Base-by-base conservation (phyloP, 345 rosid genomes). In the Adansonia digitata region DNA sequence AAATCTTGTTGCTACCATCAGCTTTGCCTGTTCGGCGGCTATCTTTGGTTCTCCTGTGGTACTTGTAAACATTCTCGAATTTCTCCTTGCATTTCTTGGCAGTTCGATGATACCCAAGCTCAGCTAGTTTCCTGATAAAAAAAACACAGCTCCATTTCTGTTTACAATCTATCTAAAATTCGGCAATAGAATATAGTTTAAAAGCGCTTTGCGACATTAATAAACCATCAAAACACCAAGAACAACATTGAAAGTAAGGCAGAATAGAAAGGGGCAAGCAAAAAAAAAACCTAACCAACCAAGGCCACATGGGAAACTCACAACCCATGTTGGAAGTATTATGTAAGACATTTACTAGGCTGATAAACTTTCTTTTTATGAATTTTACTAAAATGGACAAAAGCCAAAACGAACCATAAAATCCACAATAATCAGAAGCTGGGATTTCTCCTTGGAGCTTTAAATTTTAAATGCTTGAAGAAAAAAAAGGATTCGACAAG, bases 1-100 rank as follows among this genome's bases (percentile, higher is more conserved):
- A 87, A 27, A 75, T 59, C 52, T 85, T 87, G 57, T 26, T 56
- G 15, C 61, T n/a, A n/a, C 88, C 85, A 22, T 87, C 83, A 5
- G 80, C 72, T 65, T 83, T 87, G 17, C 85, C 84, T 1, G 78
- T 77, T 63, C 88, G 79, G 53, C 88, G 79, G 53, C 87, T 83
- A 48, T 84, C 86, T 77, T 87, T 87, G 78, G 90, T 87, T 77
- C 88, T 74, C 80, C 77, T 85, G 83, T 87, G 88, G 70, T 87
- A 87, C 77, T 87, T 87, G 63, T 27, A 59, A 27, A 59, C 63
- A 59, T 59, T 59, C 63, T 59, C 63, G 63, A 59, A 59, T 29
- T 87, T 87, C 86, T 87, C 88, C 67, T 85, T 85, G 82, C 90
- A 85, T 72, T 87, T 87, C 82, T 87, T 87, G 65, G 82, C 79